Evolutionary conservation across 2,329 filamentous ascomycete species (phyloP), one percentile per base, ranked within the genome.

Genomic region (Ophiocordyceps camponoti-rufipedis): DNA sequence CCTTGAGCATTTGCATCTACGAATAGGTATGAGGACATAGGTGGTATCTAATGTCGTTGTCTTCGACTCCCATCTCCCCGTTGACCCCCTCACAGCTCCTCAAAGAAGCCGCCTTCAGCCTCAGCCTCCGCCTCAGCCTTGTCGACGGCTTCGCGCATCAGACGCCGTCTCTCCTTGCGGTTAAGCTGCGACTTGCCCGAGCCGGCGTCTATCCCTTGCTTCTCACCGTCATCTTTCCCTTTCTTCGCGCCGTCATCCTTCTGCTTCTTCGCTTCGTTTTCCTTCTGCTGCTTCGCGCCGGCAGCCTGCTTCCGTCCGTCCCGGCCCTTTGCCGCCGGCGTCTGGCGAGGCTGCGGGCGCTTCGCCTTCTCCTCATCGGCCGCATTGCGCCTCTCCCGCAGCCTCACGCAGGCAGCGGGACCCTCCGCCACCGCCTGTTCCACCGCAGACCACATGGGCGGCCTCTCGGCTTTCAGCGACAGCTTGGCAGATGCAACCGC

Each of bases 381-480:
- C 35, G 51, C 46, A 13, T 56, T 51, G 23, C 59, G 61, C 48
- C 76, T 69, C 51, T 82, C 74, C 44, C 77, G 67, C 44, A 83
- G 54, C 32, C 52, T 46, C n/a, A 39, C 10, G 10, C 35, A 39
- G 35, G 35, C 35, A 39, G 19, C 48, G 42, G 57, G 64, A 7
- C 77, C 77, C 35, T 75, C 65, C 45, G 67, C 63, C 66, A 82
- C 77, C 12, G 78, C 71, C 54, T 74, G 67, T 62, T 84, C 80
- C 16, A 89, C 71, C 13, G 70, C 62, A 14, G 63, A 62, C 83
- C 83, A 87, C 65, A 87, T 72, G n/a, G 74, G 69, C 7, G 71
- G 69, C 47, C 72, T 61, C 47, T 69, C 63, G 5, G 63, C 58
- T n/a, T 62, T 62, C 14, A 75, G 55, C 4, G 65, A 58, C 19